Evolutionary conservation across 345 rosid species (phyloP).

Genomic region (Geranium rotundifolium): DNA sequence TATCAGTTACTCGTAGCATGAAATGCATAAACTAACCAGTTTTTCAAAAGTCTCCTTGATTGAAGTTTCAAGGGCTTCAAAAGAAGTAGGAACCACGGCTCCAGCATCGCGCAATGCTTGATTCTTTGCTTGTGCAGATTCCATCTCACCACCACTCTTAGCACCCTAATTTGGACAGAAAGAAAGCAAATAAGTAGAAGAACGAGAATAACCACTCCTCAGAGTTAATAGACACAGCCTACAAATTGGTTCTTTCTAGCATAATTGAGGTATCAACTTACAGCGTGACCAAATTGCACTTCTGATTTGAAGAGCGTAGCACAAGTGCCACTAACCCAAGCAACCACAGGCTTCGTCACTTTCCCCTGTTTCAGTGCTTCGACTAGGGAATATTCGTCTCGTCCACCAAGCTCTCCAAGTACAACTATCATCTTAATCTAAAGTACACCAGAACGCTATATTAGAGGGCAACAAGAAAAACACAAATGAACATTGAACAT

Average conservation of each 20-base stretch:
- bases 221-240: too few species aligned
- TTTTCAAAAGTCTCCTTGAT: constrained; percentile 84
- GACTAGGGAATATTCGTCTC: constrained; percentile 91
- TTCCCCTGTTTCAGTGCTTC: constrained; percentile 94
- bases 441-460: neutral
- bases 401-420: constrained; percentile 96
- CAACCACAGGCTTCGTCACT: constrained; percentile 88
- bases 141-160: constrained; percentile 96
- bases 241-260: too few species aligned
- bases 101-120: constrained; percentile 81
- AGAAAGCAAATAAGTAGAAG: too few species aligned
- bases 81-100: constrained; percentile 91
- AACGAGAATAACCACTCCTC: too few species aligned
- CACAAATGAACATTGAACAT: too few species aligned
- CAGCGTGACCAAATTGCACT: constrained; percentile 99
- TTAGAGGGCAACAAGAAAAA: too few species aligned
- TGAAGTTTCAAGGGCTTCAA: constrained; percentile 63
- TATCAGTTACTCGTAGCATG: too few species aligned
- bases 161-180: constrained; percentile 50
- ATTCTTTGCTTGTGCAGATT: constrained; percentile 97
- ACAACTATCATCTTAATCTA: constrained; percentile 92
- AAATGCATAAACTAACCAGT: constrained; percentile 29
- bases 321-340: constrained; percentile 99
- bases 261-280: constrained; percentile 31
- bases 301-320: constrained; percentile 92